Evolutionary conservation across 1,139 yeast genomes (phyloP).

Genomic region (Candida pseudoviswanathii): DNA sequence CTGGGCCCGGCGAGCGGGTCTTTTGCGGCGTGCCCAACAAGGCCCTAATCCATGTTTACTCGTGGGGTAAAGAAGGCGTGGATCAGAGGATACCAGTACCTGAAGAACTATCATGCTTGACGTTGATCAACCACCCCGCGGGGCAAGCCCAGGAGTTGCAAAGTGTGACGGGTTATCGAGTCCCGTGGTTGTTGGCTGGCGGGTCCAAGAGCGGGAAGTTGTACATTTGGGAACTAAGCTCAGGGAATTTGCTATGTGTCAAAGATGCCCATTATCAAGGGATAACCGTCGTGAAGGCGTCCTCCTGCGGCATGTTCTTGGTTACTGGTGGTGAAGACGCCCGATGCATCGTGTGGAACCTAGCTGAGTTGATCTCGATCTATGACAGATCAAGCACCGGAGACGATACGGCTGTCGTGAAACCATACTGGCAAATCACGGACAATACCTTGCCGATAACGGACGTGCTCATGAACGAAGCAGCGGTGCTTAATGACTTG

Average conservation of each 20-base stretch:
- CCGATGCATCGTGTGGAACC: conserved; percentile 74
- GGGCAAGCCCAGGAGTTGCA: conserved; percentile 5
- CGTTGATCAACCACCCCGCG: conserved; percentile 25
- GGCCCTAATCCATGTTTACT: conserved; percentile 74
- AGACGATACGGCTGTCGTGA: conserved; percentile 18
- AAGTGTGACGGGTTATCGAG: conserved; percentile 37
- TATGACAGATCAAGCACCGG: conserved; percentile 23
- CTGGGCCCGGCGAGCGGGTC: conserved; percentile 47
- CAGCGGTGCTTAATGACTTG: conserved; percentile 58
- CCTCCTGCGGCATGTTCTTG: conserved; percentile 68
- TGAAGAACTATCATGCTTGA: conserved; percentile 59
- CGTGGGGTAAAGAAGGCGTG: conserved; percentile 76
- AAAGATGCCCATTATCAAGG: conserved; percentile 86
- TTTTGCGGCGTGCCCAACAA: conserved; percentile 67
- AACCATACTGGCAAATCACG: conserved; percentile 56
- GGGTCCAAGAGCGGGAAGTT: conserved; percentile 73
- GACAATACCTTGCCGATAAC: conserved; percentile 81
- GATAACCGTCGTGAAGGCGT: conserved; percentile 58
- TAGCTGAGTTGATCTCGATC: conserved; percentile 57
- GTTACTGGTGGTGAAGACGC: conserved; percentile 84
- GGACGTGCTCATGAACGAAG: conserved; percentile 52
- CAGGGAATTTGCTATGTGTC: conserved; percentile 73
- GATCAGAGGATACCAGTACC: conserved; percentile 88
- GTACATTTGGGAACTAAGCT: conserved; percentile 82
- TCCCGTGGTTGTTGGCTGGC: conserved; percentile 74